Evolutionary conservation across 441 rosid genomes (phyloP), one percentile per base, ranked within the genome.

Genomic region (Mallotus repandus): DNA sequence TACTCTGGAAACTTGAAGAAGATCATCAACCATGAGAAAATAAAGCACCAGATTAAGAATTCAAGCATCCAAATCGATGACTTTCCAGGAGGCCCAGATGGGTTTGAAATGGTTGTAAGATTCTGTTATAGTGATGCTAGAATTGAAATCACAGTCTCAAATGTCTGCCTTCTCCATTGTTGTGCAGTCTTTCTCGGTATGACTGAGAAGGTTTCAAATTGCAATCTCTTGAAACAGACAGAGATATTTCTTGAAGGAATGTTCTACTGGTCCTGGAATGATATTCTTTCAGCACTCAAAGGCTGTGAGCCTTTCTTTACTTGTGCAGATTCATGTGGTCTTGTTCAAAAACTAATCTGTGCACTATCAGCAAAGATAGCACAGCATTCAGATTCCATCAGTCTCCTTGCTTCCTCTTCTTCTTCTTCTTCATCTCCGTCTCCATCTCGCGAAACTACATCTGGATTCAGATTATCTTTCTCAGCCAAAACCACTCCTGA

Each of bases 51-150:
- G 81, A 83, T 74, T 67, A 83, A 21, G 12, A 68, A 68, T 74
- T 84, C 41, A 5, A 38, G 25, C 12, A 70, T 85, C n/a, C 85
- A 87, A 19, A 59, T 91, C 53, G 56, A 76, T 45, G 80, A 83
- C 41, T 89, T 89, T 77, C 97, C 97, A 0, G 93, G 93, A 22
- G 91, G 92, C 21, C 71, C 91, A 59, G 64, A 80, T 9, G 97
- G 92, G 67, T 90, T 92, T 70, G 93, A 92, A 62, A 65, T 83
- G 70, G 86, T 85, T 71, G 83, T 84, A 25, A 84, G 91, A 69
- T 92, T 88, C 83, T 89, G 95, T 62, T 87, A 92, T 78, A 77
- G 76, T 75, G 67, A 85, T 56, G 95, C 92, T 22, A 77, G 81
- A 66, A 78, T 85, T 74, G 74, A 74, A 11, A 83, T 92, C 78